Conservation (phyloP, 768 basidiomycete species). For the Thelephora aurantiotincta region DNA sequence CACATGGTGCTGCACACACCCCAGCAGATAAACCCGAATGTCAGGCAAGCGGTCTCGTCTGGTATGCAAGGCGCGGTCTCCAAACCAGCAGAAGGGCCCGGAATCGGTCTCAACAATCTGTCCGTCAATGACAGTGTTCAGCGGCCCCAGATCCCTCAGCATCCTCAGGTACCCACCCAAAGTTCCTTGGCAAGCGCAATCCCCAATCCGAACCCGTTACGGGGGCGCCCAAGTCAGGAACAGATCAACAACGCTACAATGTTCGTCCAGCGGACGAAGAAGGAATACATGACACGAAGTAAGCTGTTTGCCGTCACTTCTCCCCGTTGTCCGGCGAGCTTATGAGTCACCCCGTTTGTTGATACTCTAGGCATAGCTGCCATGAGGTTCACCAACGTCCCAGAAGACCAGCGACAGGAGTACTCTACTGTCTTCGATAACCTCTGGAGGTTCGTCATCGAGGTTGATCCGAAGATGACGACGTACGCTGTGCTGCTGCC, state of each 20-base stretch:
- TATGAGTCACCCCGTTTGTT: not conserved
- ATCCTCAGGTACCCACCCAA: too few relatives aligned
- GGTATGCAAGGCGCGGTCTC: too few relatives aligned
- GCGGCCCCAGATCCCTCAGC: too few relatives aligned
- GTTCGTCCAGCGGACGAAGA: not conserved
- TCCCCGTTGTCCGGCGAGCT: not conserved
- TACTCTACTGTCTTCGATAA: constrained; percentile 38
- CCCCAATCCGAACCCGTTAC: too few relatives aligned
- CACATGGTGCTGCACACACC: too few relatives aligned
- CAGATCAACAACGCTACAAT: not conserved
- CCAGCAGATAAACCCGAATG: too few relatives aligned
- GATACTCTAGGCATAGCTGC: constrained; percentile 19
- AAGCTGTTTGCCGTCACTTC: not conserved
- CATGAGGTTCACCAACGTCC: constrained; percentile 25
- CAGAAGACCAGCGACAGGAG: constrained; percentile 38
- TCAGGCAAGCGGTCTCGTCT: too few relatives aligned
- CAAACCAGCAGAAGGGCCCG: too few relatives aligned
- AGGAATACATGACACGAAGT: constrained; percentile 2
- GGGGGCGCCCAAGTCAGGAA: not conserved
- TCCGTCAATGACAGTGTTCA: too few relatives aligned
- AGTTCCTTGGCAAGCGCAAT: too few relatives aligned
- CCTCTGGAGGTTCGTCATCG: constrained; percentile 26
- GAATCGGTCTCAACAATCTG: too few relatives aligned
- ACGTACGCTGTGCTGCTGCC: constrained; percentile 32
- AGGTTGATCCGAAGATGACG: constrained; percentile 37